Base-by-base conservation (phyloP, 2,329 filamentous ascomycete species). In the Fusarium vanettenii region DNA sequence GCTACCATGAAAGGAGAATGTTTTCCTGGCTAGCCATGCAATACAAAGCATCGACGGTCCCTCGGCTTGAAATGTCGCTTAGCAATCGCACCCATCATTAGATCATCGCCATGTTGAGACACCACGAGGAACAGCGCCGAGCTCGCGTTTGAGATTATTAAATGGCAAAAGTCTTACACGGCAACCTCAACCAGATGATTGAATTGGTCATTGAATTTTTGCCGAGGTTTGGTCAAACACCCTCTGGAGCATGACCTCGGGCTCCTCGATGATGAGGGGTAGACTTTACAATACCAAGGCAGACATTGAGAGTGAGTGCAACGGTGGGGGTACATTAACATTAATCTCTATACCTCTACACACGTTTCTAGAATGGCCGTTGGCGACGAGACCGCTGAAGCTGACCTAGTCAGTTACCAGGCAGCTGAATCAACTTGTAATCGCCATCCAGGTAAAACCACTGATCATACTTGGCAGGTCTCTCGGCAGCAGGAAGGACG, bases 361-460 rank as follows among this genome's bases (percentile, higher is more conserved):
- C 20, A 8, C 14, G 8, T 4, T 8, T 27, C 5, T 41, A 59
- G 33, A 59, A 59, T 39, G 55, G 55, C 16, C 55, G 22, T 39
- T 59, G 35, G 31, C 31, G 20, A 35, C 2, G 13, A 16, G n/a
- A 3, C 22, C 33, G 2, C 16, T 8, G 3, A 3, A 29, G 5
- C 1, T 14, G 33, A 31, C 9, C 35, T 41, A 59, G 56, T 16
- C 33, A 75, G 16, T 73, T 55, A 16, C 66, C 41, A 16, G 73
- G 74, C n/a, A 81, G 50, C 62, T 77, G 65, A 31, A 84, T 80
- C 18, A 82, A 68, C 37, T 80, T 74, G 31, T 80, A 82, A 25
- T 82, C 76, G 35, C 70, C 64, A 48, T 84, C 81, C 1, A 85
- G 71, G 41, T 84, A 84, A 31, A 82, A 84, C 84, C 84, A 85